Percentiles rank a stretch among this genome's conserved stretches.
phyloP scores from a whole-genome alignment of 1,139 yeast species.

The Zygoascus meyerae region DNA sequence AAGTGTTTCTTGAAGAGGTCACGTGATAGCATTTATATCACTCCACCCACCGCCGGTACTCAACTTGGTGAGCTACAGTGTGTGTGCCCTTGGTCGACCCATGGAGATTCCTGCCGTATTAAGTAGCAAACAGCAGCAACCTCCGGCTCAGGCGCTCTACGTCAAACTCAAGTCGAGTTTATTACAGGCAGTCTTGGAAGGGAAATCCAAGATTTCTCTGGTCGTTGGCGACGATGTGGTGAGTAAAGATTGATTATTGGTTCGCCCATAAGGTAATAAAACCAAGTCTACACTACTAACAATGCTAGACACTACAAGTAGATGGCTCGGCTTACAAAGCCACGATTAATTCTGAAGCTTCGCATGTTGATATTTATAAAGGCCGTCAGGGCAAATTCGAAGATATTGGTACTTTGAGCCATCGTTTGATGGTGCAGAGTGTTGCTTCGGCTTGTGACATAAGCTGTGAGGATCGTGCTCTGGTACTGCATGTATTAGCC shows the following conservation, averaged over 20 bases:
- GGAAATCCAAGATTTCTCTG: constrained; percentile 5
- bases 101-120: constrained; percentile 10
- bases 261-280: not conserved
- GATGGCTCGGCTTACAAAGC: constrained; percentile 1
- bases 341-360: constrained; percentile 9
- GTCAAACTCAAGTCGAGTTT: constrained; percentile 8
- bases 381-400: constrained; percentile 2
- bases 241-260: not conserved
- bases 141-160: constrained; percentile 9
- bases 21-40: not conserved
- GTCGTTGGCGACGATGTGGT: constrained; percentile 8
- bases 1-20: not conserved
- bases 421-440: constrained; percentile 8
- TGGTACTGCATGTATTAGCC: constrained; percentile 8
- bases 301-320: constrained; percentile 2
- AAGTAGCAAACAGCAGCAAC: constrained; percentile 4
- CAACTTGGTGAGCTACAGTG: not conserved
- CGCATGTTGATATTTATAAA: constrained; percentile 12
- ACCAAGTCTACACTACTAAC: not conserved
- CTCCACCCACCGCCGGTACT: not conserved
- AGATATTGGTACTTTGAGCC: constrained; percentile 6
- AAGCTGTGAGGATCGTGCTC: constrained; percentile 3
- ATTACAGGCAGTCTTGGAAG: constrained; percentile 5
- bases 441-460: constrained; percentile 2
- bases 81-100: not conserved